These are phyloP conservation scores for Phytophthora multivora DNA, from an alignment of 352 stramenopile species.

Conservation along the genomic window DNA sequence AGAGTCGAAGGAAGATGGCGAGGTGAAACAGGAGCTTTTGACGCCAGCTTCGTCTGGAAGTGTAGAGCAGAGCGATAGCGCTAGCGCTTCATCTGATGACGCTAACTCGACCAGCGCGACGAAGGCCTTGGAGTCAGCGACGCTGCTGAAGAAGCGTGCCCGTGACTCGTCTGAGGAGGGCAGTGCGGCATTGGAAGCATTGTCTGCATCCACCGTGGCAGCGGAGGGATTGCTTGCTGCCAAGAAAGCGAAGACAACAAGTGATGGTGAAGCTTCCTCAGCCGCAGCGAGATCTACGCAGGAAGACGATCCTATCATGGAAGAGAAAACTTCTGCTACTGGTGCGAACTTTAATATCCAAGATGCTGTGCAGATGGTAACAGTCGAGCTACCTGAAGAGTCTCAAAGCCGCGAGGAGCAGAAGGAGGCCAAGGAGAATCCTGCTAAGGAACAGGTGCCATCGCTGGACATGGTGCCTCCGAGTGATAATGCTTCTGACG, in stretches of 20 bases:
- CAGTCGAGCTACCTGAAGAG: conserved; percentile 14
- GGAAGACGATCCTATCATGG: conserved; percentile 36
- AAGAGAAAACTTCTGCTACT: conserved; percentile 8
- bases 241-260: conserved; percentile 41
- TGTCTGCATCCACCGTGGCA: conserved; percentile 3
- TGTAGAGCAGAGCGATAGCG: conserved; percentile 55
- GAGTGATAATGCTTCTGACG: conserved; percentile 9
- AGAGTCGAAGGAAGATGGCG: conserved; percentile 41
- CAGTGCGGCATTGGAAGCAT: conserved; percentile 17
- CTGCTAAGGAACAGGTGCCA: conserved; percentile 2
- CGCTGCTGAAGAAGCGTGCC: conserved; percentile 61
- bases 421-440: conserved; percentile 2
- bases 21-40: conserved; percentile 40
- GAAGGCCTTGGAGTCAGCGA: conserved; percentile 37
- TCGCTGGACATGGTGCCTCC: conserved; percentile 6
- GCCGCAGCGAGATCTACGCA: conserved; percentile 25
- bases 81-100: conserved; percentile 48
- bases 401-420: conserved; percentile 1
- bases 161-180: conserved; percentile 36
- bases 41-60: conserved; percentile 44
- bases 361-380: conserved; percentile 5
- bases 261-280: conserved; percentile 17
- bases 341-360: conserved; percentile 5
- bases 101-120: conserved; percentile 27
- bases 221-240: conserved; percentile 16